Conservation (phyloP, 2,329 filamentous ascomycete species). For the Lasiodiplodia citricola region DNA sequence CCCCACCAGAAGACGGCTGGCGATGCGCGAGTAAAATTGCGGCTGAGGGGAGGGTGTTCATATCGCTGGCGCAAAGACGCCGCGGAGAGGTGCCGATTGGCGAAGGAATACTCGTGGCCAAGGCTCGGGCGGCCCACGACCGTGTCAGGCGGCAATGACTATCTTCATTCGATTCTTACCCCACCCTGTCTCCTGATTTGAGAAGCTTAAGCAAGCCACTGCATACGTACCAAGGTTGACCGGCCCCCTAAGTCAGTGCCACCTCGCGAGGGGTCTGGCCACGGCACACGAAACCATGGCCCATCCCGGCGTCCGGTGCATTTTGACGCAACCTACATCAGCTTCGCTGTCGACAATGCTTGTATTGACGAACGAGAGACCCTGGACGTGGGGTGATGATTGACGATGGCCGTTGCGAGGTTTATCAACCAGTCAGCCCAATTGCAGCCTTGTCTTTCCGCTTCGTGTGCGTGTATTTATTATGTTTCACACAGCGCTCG, state of each 20-base stretch:
- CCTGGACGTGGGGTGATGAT: no score
- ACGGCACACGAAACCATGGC: neutral
- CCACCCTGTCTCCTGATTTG: no score
- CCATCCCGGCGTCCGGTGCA: neutral
- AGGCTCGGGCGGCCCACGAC: no score
- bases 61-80: neutral
- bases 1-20: neutral
- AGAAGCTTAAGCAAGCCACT: no score
- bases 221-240: no score
- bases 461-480: no score
- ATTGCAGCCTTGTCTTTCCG: no score
- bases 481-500: no score
- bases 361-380: neutral
- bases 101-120: neutral
- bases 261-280: neutral
- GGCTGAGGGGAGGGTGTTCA: neutral
- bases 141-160: neutral
- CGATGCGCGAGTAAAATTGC: neutral
- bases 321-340: slow-evolving; percentile 2
- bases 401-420: no score
- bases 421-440: no score
- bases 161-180: no score
- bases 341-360: neutral
- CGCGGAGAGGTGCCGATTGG: neutral
- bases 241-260: neutral